Conservation (phyloP, 352 stramenopile genomes). For the Aphanomyces invadans region DNA sequence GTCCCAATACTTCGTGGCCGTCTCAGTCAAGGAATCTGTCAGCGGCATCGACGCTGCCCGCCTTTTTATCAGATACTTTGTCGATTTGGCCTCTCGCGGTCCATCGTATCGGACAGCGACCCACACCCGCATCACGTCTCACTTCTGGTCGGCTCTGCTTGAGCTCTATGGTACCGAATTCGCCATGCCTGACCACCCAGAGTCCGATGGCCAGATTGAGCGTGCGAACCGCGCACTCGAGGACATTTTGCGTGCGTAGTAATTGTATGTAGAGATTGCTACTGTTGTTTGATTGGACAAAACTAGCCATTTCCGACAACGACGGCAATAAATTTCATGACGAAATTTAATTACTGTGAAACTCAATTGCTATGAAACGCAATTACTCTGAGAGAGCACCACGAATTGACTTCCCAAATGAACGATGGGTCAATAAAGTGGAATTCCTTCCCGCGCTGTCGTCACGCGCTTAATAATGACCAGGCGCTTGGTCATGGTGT, state of each 20-base stretch:
- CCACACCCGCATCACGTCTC: slow-evolving; percentile 25
- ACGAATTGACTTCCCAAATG: too few species aligned
- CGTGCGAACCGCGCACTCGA: slow-evolving; percentile 25
- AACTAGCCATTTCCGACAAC: background rate
- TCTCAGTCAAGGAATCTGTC: background rate
- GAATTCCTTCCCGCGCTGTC: too few species aligned
- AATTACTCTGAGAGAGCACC: too few species aligned
- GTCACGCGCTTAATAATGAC: too few species aligned
- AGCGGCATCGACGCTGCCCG: slow-evolving; percentile 10
- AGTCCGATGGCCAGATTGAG: slow-evolving; percentile 27
- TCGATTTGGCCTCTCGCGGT: slow-evolving; percentile 12
- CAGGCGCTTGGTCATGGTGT: too few species aligned
- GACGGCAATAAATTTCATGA: background rate
- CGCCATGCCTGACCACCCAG: slow-evolving; percentile 12
- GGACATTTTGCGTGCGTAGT: slow-evolving; percentile 25
- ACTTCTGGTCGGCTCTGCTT: slow-evolving; percentile 25
- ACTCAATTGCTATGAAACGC: too few species aligned
- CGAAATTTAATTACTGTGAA: too few species aligned
- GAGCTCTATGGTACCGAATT: slow-evolving; percentile 22
- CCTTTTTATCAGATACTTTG: slow-evolving; percentile 21
- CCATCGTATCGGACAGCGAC: slow-evolving; percentile 26
- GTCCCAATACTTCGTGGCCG: background rate
- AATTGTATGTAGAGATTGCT: background rate
- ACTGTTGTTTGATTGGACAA: background rate
- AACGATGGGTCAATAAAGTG: too few species aligned